These are phyloP conservation scores for Candida gigantensis DNA, from an alignment of 1,139 yeast genomes.

Conservation along the genomic window DNA sequence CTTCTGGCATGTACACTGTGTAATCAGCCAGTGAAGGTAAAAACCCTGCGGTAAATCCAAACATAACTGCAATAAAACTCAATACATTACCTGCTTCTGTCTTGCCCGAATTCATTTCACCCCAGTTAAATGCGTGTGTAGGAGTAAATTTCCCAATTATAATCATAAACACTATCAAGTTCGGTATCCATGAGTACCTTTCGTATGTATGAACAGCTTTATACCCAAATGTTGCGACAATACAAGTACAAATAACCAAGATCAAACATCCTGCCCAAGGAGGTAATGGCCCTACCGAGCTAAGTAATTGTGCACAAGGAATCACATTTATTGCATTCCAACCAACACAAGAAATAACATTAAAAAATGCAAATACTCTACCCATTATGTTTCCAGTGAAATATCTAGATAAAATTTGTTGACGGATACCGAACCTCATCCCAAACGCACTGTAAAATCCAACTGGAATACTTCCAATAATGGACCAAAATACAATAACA, in stretches of 20 bases:
- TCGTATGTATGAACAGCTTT: conserved; percentile 30
- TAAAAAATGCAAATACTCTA: conserved; percentile 32
- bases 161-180: conserved; percentile 26
- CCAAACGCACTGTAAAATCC: conserved; percentile 34
- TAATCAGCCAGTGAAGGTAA: conserved; percentile 33
- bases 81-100: conserved; percentile 38
- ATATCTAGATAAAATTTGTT: conserved; percentile 30
- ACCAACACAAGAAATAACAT: conserved; percentile 34
- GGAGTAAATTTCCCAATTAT: conserved; percentile 28
- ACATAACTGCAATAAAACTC: conserved; percentile 26
- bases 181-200: conserved; percentile 32
- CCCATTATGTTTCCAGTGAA: conserved; percentile 35
- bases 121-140: conserved; percentile 25
- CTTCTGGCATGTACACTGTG: conserved; percentile 29
- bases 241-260: conserved; percentile 27
- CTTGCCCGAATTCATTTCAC: conserved; percentile 38
- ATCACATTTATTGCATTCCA: conserved; percentile 39
- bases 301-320: conserved; percentile 32
- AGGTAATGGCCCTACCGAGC: conserved; percentile 27
- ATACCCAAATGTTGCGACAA: conserved; percentile 31
- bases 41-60: conserved; percentile 37
- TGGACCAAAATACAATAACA: conserved; percentile 25
- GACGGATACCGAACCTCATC: conserved; percentile 33
- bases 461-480: conserved; percentile 33
- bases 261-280: conserved; percentile 37